These are phyloP conservation scores for Acanthamoeba triangularis DNA, from an alignment of 208 protist genomes.

Conservation along the genomic window DNA sequence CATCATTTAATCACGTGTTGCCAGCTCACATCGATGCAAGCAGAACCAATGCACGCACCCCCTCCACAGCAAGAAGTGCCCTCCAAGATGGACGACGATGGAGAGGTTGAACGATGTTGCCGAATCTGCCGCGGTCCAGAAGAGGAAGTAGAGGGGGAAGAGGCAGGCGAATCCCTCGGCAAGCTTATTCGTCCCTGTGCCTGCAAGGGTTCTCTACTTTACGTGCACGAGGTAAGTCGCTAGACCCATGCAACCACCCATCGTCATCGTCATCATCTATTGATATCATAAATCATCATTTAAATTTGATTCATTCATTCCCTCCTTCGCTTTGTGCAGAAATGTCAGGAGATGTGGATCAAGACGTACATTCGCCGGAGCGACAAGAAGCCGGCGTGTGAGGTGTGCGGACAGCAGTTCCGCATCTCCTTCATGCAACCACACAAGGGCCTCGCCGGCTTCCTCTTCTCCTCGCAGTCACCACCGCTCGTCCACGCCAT, in stretches of 20 bases:
- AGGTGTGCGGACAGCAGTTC: conserved; percentile 40
- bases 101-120: conserved; percentile 3
- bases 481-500: conserved; percentile 35
- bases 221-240: conserved; percentile 63
- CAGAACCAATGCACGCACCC: no score
- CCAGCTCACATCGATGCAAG: no score
- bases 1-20: no score
- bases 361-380: conserved; percentile 13
- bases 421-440: conserved; percentile 46
- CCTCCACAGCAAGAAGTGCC: no score
- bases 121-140: conserved; percentile 8
- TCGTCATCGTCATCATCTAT: not conserved
- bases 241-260: no score
- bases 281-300: not conserved
- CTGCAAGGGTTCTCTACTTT: conserved; percentile 28
- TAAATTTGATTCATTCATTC: not conserved
- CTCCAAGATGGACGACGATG: not conserved
- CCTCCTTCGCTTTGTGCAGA: not conserved
- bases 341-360: conserved; percentile 56
- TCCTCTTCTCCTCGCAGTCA: conserved; percentile 53
- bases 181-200: conserved; percentile 23
- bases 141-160: not conserved
- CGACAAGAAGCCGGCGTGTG: conserved; percentile 38
- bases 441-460: conserved; percentile 23
- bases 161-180: not conserved